Base-by-base conservation (phyloP, 2,329 filamentous ascomycete genomes). In the Paraconiothyrium sp. region DNA sequence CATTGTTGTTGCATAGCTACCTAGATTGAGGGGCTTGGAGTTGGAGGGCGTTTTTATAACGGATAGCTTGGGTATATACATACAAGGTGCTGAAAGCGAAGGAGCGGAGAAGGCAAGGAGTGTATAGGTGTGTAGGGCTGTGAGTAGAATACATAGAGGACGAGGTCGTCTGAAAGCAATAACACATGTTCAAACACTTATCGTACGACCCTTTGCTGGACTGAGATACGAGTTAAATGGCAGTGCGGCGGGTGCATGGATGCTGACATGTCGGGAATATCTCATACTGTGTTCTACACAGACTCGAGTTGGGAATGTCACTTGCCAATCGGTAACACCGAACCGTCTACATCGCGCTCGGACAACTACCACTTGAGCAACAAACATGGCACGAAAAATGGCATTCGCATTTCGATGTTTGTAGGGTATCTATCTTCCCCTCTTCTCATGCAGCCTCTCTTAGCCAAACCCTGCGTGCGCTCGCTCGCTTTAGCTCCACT, bases 391-490 rank as follows among this genome's bases (percentile, higher is more conserved):
- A 46, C 43, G 20, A 48, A 22, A n/a, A 16, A 44, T 32, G 24
- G 10, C 20, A 20, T 24, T 46, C 20, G 30, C 5, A 32, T 48
- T 30, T 32, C 14, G 24, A 13, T 32, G 24, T 32, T 30, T 32
- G 11, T 24, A 54, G 50, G 50, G 50, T 54, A 54, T 54, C 50
- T 54, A 54, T 54, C 35, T 54, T 41, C 30, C 11, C 41, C 20
- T 24, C 30, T 4, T 14, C 20, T 24, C 34, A 48, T 57, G 54
- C 54, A 48, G 16, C 37, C n/a, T 5, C 16, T n/a, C 39, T n/a
- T 41, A 4, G 5, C 11, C 37, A 41, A n/a, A n/a, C 16, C 14
- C 39, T 41, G 14, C 39, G 39, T 30, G 27, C 27, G 27, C 27
- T 30, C 27, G 27, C 27, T 30, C 27, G 27, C 27, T 30, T 1